These are phyloP conservation scores for Zancudomyces culisetae DNA, from an alignment of 371 early-diverging fungal species.

Conservation along the genomic window DNA sequence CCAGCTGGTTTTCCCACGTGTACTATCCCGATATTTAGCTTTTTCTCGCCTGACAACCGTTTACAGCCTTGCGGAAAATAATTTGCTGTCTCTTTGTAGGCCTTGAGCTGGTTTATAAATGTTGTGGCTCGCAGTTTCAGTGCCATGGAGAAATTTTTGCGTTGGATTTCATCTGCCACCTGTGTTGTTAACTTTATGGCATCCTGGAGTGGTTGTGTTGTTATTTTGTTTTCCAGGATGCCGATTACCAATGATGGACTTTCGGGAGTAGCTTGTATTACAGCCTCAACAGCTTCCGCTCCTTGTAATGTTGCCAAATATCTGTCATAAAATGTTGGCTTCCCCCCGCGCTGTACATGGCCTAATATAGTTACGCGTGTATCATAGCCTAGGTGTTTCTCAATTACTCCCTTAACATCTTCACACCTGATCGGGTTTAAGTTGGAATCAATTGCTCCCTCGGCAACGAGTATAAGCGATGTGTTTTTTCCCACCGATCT, in stretches of 20 bases:
- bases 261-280: slow-evolving; percentile 58
- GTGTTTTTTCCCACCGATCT: slow-evolving; percentile 72
- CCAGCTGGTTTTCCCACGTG: slow-evolving; percentile 92
- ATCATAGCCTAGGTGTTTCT: slow-evolving; percentile 60
- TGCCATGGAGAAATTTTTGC: slow-evolving; percentile 70
- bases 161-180: slow-evolving; percentile 60
- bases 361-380: slow-evolving; percentile 90
- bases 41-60: slow-evolving; percentile 17
- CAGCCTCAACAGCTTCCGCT: slow-evolving; percentile 90
- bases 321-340: slow-evolving; percentile 86
- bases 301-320: slow-evolving; percentile 86
- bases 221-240: slow-evolving; percentile 67
- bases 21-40: slow-evolving; percentile 74
- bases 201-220: slow-evolving; percentile 68
- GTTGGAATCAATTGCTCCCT: slow-evolving; percentile 89
- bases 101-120: slow-evolving; percentile 35
- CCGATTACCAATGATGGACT: slow-evolving; percentile 85
- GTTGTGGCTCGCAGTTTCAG: slow-evolving; percentile 82
- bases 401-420: slow-evolving; percentile 61
- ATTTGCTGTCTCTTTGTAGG: slow-evolving; percentile 21
- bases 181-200: slow-evolving; percentile 80
- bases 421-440: slow-evolving; percentile 78
- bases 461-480: slow-evolving; percentile 89
- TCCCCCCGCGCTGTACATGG: slow-evolving; percentile 97
- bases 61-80: slow-evolving; percentile 13